Base-by-base conservation (phyloP, 78 protist species). In the Dictyostelium citrinum region DNA sequence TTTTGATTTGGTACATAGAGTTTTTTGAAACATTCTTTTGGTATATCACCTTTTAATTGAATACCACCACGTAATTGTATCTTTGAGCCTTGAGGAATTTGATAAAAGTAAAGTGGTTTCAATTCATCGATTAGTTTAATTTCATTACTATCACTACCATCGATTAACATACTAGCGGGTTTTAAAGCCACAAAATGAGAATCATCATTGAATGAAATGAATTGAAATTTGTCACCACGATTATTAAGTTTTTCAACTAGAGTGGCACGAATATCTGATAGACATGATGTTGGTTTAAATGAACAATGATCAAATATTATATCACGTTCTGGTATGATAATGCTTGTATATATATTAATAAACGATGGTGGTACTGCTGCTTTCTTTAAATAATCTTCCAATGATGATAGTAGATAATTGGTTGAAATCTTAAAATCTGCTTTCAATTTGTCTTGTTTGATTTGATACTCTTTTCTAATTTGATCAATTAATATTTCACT, bases 11-110 rank as follows among this genome's bases (percentile, higher is more conserved):
- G 67, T 20, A 31, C 49, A n/a, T 45, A 79, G 9, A 77, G 31
- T 14, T 41, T 64, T 16, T 14, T 35, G 71, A 88, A 88, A 78
- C 93, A 88, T 55, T 79, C 74, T 39, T 88, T 88, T 41, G 93
- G 93, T 24, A 24, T 7, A 49, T 88, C 93, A 80, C 75, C 83
- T 58, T 76, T 14, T 39, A 85, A 31, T 67, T 72, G 55, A 22
- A 88, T 16, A 7, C 75, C 92, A 74, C 92, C 92, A 5, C 16
- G 31, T 3, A 85, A 16, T 24, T 78, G n/a, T 61, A 88, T 88
- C 55, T 79, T 88, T 76, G 93, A 88, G 22, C 93, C 85, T 22
- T 46, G 85, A 61, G 85, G 80, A n/a, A 88, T 58, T 8, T 78
- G 24, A 31, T 78, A 88, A 5, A 88, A 46, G 55, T 83, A 88